Percentiles rank a stretch among this genome's conserved stretches.
Evolutionary conservation across 495 filamentous ascomycete genomes (phyloP).

Genomic region (Neurospora intermedia): DNA sequence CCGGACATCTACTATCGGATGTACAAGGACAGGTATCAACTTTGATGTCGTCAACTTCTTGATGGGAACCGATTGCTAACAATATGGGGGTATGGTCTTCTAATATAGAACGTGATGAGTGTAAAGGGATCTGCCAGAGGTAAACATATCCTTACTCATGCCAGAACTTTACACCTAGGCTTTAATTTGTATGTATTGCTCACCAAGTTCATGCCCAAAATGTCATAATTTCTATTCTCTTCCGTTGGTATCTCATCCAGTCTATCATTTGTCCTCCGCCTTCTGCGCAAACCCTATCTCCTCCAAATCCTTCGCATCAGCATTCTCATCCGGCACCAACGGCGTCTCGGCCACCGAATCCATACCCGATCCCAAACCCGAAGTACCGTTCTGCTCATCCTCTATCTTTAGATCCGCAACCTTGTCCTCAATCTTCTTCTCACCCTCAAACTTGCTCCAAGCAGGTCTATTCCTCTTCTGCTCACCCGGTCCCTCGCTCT

Average conservation of each 20-base stretch:
- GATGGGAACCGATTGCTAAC: neutral
- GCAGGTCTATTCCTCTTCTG: slow-evolving; percentile 56
- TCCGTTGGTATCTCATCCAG: neutral
- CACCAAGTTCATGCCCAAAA: neutral
- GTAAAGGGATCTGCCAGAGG: neutral
- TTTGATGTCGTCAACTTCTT: neutral
- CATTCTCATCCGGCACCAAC: slow-evolving; percentile 4
- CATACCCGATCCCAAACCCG: neutral
- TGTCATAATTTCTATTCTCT: neutral
- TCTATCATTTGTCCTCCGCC: neutral
- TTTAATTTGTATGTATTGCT: too few species aligned
- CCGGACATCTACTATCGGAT: neutral
- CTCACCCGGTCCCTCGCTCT: slow-evolving; percentile 54
- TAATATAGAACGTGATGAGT: neutral
- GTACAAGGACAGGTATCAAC: neutral
- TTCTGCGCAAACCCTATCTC: neutral
- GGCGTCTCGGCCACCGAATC: neutral
- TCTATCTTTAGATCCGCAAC: neutral
- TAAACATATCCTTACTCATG: neutral
- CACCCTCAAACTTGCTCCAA: slow-evolving; percentile 38
- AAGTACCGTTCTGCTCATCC: neutral
- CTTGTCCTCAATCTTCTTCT: neutral
- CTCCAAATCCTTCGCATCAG: neutral
- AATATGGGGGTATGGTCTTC: neutral
- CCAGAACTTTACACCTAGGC: too few species aligned